Percentiles rank a stretch among this genome's conserved stretches.
These are phyloP conservation scores for Plenodomus tracheiphilus DNA, from an alignment of 2,329 filamentous ascomycete genomes.

Conservation along the genomic window DNA sequence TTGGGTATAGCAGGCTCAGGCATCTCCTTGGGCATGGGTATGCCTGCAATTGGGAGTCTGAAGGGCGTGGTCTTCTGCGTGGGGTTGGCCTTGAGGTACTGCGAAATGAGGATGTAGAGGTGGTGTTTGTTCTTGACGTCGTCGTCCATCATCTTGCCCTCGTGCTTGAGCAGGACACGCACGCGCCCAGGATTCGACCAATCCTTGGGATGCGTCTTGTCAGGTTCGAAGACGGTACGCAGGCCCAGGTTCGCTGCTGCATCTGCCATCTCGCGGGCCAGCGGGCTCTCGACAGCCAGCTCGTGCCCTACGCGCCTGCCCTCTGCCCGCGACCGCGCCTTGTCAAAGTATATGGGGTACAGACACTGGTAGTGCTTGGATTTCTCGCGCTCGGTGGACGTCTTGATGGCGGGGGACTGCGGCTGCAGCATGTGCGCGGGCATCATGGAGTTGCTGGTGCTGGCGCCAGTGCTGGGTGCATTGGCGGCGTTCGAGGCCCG, in stretches of 20 bases:
- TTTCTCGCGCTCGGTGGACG: constrained; percentile 53
- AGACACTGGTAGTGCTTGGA: constrained; percentile 83
- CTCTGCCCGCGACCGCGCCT: constrained; percentile 70
- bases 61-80: constrained; percentile 73
- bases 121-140: constrained; percentile 79
- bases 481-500: constrained; percentile 30
- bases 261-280: constrained; percentile 86
- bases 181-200: constrained; percentile 96
- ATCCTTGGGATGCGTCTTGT: constrained; percentile 92
- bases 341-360: constrained; percentile 96
- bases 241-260: constrained; percentile 69
- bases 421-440: constrained; percentile 41
- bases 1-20: constrained; percentile 70
- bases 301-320: constrained; percentile 76
- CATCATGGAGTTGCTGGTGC: constrained; percentile 11
- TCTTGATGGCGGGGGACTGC: constrained; percentile 46
- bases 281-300: constrained; percentile 78
- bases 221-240: constrained; percentile 80
- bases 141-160: constrained; percentile 55
- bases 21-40: constrained; percentile 69
- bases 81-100: constrained; percentile 76
- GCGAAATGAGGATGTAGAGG: constrained; percentile 78
- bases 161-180: constrained; percentile 72
- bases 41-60: constrained; percentile 71
- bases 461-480: constrained; percentile 29